phyloP scores from a whole-genome alignment of 1,139 yeast genomes.

The Scheffersomyces stambukii region DNA sequence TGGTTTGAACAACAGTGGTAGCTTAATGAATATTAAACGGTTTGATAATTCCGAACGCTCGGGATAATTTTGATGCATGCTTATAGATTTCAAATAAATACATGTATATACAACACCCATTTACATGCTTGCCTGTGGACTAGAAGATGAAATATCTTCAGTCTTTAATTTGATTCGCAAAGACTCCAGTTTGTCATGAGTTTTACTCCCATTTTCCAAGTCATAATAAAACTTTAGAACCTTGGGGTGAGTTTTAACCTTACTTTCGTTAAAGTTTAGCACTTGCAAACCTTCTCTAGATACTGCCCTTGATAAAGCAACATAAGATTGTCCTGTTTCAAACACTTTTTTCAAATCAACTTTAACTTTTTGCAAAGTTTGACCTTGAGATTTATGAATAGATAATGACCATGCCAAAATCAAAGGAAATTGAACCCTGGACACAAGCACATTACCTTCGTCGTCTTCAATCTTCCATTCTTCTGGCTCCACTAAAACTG shows the following conservation, averaged over 20 bases:
- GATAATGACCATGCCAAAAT: constrained; percentile 94
- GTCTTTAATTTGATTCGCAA: no score
- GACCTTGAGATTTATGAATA: constrained; percentile 96
- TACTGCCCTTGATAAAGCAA: constrained; percentile 84
- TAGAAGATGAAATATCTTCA: no score
- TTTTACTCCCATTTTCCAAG: constrained; percentile 10
- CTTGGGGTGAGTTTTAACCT: constrained; percentile 57
- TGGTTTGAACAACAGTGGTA: constrained; percentile 12
- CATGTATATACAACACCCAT: constrained; percentile 2
- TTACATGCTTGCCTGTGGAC: background rate
- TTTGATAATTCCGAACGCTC: no score
- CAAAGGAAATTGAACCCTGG: constrained; percentile 64
- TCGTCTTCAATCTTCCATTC: constrained; percentile 42
- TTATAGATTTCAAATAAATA: no score
- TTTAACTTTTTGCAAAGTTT: constrained; percentile 75
- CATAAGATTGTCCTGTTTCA: constrained; percentile 95
- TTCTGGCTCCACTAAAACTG: constrained; percentile 50
- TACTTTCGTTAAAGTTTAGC: constrained; percentile 55
- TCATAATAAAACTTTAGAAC: constrained; percentile 59
- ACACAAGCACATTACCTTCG: constrained; percentile 23
- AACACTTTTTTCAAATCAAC: constrained; percentile 77
- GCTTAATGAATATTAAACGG: constrained; percentile 5
- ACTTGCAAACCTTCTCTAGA: constrained; percentile 78
- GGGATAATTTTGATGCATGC: no score
- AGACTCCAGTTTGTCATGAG: constrained; percentile 1